Conservation (phyloP, 2,329 filamentous ascomycete species). For the Diaporthe sp. region DNA sequence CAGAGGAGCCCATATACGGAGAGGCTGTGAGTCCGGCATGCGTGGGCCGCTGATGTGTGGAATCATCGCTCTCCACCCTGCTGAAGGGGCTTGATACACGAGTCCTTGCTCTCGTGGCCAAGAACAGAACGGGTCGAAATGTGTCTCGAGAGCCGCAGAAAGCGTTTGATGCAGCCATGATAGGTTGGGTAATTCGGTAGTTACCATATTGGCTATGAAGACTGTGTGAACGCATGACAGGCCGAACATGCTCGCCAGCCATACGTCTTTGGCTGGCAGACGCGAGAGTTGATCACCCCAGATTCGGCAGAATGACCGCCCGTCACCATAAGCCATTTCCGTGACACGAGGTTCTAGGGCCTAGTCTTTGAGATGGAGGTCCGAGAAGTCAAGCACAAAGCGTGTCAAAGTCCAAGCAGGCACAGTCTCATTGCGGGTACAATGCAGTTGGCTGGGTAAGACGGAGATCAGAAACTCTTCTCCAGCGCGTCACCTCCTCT, state of each 20-base stretch:
- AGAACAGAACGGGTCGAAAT: no score
- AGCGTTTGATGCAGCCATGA: no score
- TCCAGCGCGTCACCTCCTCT: background rate
- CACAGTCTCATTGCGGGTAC: background rate
- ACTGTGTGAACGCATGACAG: background rate
- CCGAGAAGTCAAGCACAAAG: background rate
- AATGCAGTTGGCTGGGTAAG: background rate
- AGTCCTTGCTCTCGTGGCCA: background rate
- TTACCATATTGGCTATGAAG: background rate
- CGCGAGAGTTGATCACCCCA: background rate
- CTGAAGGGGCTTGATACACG: background rate
- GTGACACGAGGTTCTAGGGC: background rate
- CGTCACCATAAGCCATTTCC: background rate
- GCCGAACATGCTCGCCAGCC: background rate
- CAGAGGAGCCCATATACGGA: background rate
- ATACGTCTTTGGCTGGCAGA: background rate
- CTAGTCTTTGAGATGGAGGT: background rate
- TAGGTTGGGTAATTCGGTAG: background rate
- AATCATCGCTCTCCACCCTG: background rate
- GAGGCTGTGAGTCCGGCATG: background rate
- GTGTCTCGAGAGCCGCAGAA: background rate
- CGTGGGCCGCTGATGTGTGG: background rate
- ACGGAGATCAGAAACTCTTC: background rate
- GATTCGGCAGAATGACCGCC: background rate
- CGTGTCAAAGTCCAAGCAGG: background rate